phyloP scores from a whole-genome alignment of 2,329 filamentous ascomycete genomes.

The Zasmidium cellare region DNA sequence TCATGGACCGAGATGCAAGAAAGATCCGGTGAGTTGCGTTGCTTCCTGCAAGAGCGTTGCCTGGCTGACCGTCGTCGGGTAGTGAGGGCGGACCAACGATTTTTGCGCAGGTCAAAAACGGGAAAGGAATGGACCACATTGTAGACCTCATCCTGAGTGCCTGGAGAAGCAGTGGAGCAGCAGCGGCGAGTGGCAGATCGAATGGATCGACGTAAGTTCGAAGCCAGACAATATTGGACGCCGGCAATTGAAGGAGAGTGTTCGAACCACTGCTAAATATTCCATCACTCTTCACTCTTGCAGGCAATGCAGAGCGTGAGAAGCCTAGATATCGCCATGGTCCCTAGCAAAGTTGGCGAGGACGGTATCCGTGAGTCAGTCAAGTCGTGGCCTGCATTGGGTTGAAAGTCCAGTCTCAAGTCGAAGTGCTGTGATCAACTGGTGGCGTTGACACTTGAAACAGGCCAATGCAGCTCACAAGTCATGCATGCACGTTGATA shows the following conservation, averaged over 20 bases:
- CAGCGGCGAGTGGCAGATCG: slow-evolving; percentile 11
- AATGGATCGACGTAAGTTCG: background rate
- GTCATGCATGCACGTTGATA: background rate
- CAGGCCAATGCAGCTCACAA: background rate
- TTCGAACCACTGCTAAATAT: background rate
- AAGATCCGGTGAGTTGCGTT: slow-evolving; percentile 64
- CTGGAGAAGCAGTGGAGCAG: slow-evolving; percentile 86
- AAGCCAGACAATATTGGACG: no score
- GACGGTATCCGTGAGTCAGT: background rate
- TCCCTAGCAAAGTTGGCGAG: background rate
- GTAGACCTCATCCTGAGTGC: slow-evolving; percentile 84
- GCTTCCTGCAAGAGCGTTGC: background rate
- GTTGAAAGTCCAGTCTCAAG: background rate
- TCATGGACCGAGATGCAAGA: slow-evolving; percentile 93
- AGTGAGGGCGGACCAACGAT: slow-evolving; percentile 92
- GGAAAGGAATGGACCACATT: slow-evolving; percentile 81
- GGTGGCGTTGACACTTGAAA: background rate
- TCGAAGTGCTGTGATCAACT: background rate
- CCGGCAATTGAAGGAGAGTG: background rate
- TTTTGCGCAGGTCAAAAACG: slow-evolving; percentile 96
- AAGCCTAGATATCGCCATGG: no score
- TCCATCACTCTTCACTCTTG: background rate
- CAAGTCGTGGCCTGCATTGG: background rate
- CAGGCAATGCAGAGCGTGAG: background rate
- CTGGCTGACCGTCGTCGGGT: background rate